Base-by-base conservation (phyloP, 495 filamentous ascomycete species). In the Podospora fimiseda region DNA sequence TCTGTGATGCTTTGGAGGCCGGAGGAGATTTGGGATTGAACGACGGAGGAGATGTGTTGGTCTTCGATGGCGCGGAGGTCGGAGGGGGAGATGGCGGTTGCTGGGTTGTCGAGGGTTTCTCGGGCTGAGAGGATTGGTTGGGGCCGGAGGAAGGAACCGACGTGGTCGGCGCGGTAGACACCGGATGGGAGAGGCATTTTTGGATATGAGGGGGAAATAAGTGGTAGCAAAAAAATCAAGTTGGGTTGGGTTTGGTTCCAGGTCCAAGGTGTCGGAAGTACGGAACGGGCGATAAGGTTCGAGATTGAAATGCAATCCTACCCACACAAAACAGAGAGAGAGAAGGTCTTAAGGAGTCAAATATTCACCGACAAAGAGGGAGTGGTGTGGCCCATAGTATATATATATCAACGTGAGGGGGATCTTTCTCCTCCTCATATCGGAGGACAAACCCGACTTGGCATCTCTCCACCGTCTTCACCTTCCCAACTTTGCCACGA, bases 1-100 rank as follows among this genome's bases (percentile, higher is more conserved):
- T 89, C 85, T 13, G 84, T 82, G 44, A 87, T 71, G 39, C 76
- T 74, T 47, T 73, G 74, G 62, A 86, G 81, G 46, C 86, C 85
- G 20, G 79, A 74, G 53, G 79, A 70, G 55, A 80, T 65, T 67
- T 88, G 84, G 27, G 70, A 70, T 51, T 77, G 63, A 23, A 83
- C 81, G 20, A 85, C 78, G 2, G 75, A 70, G 47, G 80, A 75
- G 57, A 90, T 80, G 59, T 85, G 79, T 62, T 80, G 74, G 66
- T 89, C 80, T 61, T 90, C 85, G 43, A 84, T 43, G 60, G 64
- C 57, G 49, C 71, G 71, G 15, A 76, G 65, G 48, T 72, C 66
- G 16, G 67, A 68, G 5, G 61, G 64, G 48, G 65, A 67, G 27
- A 78, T 72, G 15, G 74, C 54, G 46, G 76, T 69, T 21, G 68